Percentiles rank a stretch among this genome's conserved stretches.
phyloP scores from a whole-genome alignment of 371 early-diverging fungal species.

The Coemansia sp. region DNA sequence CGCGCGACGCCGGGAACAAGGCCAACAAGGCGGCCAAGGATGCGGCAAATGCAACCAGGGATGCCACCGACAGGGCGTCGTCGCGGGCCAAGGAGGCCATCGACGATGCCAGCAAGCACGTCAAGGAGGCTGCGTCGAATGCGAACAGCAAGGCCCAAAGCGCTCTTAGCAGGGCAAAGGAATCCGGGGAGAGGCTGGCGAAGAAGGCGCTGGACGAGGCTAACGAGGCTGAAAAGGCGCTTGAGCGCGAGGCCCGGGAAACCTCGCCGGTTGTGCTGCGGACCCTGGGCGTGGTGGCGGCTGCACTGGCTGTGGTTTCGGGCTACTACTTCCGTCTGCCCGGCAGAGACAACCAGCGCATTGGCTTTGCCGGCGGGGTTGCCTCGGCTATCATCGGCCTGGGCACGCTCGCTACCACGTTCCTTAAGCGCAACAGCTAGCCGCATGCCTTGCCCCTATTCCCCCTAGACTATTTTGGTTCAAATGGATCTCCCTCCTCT shows the following conservation, averaged over 20 bases:
- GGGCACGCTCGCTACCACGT: conserved; percentile 35
- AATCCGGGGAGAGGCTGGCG: conserved; percentile 35
- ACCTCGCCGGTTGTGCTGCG: conserved; percentile 24
- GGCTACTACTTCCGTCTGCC: conserved; percentile 43
- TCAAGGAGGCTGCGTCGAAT: conserved; percentile 25
- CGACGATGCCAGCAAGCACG: conserved; percentile 39
- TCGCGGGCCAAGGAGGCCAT: conserved; percentile 30
- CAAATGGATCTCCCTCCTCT: too few relatives aligned
- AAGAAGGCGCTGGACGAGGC: conserved; percentile 41
- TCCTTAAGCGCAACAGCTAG: conserved; percentile 24
- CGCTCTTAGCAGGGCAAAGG: conserved; percentile 25
- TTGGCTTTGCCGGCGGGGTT: conserved; percentile 40
- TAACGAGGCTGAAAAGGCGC: conserved; percentile 35
- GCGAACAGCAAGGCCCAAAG: conserved; percentile 36
- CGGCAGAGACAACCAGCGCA: conserved; percentile 38
- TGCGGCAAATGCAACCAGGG: conserved; percentile 9
- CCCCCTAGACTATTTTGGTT: too few relatives aligned
- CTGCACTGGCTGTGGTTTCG: conserved; percentile 35
- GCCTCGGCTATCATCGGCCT: conserved; percentile 41
- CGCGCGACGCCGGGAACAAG: conserved; percentile 14
- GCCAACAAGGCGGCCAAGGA: conserved; percentile 13
- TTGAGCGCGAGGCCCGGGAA: conserved; percentile 28
- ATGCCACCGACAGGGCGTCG: conserved; percentile 12
- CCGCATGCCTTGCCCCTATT: too few relatives aligned
- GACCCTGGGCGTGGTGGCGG: conserved; percentile 37